Percentiles rank a stretch among this genome's conserved stretches.
phyloP scores from a whole-genome alignment of 495 filamentous ascomycete species.

The Daldinia bambusicola region DNA sequence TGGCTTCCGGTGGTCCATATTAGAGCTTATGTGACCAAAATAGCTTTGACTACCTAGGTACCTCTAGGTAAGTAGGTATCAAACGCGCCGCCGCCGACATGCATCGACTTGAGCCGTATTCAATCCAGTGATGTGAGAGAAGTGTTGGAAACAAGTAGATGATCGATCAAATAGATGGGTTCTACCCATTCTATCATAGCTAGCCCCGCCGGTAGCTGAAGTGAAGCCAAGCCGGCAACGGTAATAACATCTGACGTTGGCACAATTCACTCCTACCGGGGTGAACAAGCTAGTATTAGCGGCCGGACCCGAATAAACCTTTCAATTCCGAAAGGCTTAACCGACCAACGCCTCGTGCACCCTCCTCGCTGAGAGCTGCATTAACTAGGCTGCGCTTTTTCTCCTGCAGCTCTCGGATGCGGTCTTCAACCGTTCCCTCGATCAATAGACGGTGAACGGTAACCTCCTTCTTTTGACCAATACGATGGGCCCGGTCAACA shows the following conservation, averaged over 20 bases:
- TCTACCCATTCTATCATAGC: background rate
- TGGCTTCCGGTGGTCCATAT: background rate
- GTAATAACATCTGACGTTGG: background rate
- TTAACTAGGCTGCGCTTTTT: conserved; percentile 82
- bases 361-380: conserved; percentile 83
- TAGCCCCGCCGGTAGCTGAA: conserved; percentile 8
- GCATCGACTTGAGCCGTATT: background rate
- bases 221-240: conserved; percentile 6
- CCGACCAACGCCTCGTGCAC: conserved; percentile 69
- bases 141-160: conserved; percentile 3
- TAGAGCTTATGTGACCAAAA: conserved; percentile 9
- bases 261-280: background rate
- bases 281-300: conserved; percentile 6
- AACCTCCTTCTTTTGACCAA: conserved; percentile 81
- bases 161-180: background rate
- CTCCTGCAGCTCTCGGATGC: conserved; percentile 87
- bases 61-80: background rate
- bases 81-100: conserved; percentile 1
- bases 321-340: conserved; percentile 72
- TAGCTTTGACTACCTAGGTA: conserved; percentile 12
- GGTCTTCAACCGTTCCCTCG: conserved; percentile 84
- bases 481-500: conserved; percentile 90
- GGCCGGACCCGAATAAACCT: conserved; percentile 70
- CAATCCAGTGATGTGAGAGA: background rate
- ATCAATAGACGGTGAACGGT: conserved; percentile 84